Evolutionary conservation across 106 monocot species (phyloP).

Genomic region (Platanthera guangdongensis): DNA sequence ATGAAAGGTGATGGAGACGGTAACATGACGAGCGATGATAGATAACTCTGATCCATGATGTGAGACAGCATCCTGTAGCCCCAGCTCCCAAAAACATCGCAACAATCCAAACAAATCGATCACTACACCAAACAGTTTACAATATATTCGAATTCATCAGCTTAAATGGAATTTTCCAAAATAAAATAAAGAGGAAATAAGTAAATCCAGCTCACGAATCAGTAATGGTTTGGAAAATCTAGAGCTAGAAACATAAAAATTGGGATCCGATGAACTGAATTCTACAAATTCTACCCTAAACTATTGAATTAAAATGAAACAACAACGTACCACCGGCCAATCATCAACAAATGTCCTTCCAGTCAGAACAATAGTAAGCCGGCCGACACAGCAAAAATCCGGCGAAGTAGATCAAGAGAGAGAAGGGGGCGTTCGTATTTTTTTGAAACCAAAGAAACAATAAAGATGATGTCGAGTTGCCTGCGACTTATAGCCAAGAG

Average conservation of each 20-base stretch:
- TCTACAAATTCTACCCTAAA: background rate
- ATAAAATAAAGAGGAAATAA: background rate
- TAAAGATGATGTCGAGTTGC: too few species aligned
- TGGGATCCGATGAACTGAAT: constrained; percentile 1
- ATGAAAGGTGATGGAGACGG: too few species aligned
- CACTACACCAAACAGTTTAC: background rate
- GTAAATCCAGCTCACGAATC: background rate
- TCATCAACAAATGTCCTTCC: background rate
- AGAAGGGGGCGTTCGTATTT: too few species aligned
- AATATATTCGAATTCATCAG: background rate
- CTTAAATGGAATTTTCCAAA: background rate
- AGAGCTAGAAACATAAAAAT: background rate
- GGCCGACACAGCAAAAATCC: too few species aligned
- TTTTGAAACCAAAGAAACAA: too few species aligned
- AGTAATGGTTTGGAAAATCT: constrained; percentile 3
- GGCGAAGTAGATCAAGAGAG: too few species aligned
- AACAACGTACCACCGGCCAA: background rate
- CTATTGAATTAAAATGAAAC: background rate
- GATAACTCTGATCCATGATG: too few species aligned
- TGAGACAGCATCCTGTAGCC: constrained; percentile 33
- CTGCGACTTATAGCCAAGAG: too few species aligned
- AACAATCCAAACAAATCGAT: background rate
- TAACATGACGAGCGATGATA: too few species aligned
- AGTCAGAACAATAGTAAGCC: too few species aligned
- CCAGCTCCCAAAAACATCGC: background rate